Evolutionary conservation across 495 filamentous ascomycete genomes (phyloP).

Genomic region (Gamarada debralockiae): DNA sequence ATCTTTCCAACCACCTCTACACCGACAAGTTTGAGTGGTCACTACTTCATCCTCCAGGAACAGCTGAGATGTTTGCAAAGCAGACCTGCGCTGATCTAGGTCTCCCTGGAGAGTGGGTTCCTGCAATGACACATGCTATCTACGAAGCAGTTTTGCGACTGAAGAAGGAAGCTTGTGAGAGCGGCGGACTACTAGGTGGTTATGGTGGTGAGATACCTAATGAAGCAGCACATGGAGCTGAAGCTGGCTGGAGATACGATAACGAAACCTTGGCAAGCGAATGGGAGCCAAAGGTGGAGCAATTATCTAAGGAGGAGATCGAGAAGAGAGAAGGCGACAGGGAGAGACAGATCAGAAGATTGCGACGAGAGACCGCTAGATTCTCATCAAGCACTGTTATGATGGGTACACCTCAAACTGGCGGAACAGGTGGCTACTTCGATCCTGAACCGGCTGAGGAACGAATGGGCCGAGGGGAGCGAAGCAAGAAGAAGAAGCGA

Average conservation of each 20-base stretch:
- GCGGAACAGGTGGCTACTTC: conserved; percentile 51
- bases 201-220: conserved; percentile 84
- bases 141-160: conserved; percentile 91
- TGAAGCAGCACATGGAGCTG: conserved; percentile 70
- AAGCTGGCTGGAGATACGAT: conserved; percentile 93
- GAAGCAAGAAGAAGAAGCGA: conserved; percentile 89
- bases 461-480: conserved; percentile 77
- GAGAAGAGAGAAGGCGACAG: conserved; percentile 95
- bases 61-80: conserved; percentile 89
- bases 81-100: conserved; percentile 89
- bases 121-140: conserved; percentile 91
- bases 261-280: conserved; percentile 83
- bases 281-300: conserved; percentile 93
- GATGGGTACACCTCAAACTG: conserved; percentile 57
- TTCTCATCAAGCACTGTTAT: conserved; percentile 83
- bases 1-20: conserved; percentile 86
- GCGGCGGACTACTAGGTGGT: conserved; percentile 71
- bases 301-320: conserved; percentile 90
- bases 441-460: conserved; percentile 53
- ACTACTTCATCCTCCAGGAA: conserved; percentile 82
- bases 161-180: conserved; percentile 95
- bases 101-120: conserved; percentile 87
- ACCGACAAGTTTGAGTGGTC: conserved; percentile 99
- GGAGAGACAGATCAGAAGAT: conserved; percentile 80
- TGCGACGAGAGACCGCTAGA: conserved; percentile 86